phyloP scores from a whole-genome alignment of 495 filamentous ascomycete genomes.

The Thermothielavioides terrestris region DNA sequence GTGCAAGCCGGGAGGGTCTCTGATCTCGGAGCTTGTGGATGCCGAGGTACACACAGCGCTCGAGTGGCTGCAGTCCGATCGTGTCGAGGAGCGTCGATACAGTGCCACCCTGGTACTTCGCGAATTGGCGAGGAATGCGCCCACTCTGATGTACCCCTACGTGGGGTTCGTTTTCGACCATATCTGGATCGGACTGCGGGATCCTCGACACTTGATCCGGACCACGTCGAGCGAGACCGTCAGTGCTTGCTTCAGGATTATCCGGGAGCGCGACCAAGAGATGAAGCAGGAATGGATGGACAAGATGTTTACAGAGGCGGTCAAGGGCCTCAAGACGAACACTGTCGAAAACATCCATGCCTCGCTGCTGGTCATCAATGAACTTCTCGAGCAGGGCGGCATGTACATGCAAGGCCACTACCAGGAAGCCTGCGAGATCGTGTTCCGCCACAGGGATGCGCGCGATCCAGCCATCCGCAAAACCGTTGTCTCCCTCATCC shows the following conservation, averaged over 20 bases:
- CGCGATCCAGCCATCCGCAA: conserved; percentile 77
- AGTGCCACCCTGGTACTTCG: conserved; percentile 83
- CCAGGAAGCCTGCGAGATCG: conserved; percentile 79
- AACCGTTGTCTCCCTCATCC: conserved; percentile 82
- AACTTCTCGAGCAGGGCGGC: conserved; percentile 81
- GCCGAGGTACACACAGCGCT: conserved; percentile 90
- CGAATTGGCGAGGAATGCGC: conserved; percentile 82
- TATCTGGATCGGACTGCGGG: conserved; percentile 88
- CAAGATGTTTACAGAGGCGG: conserved; percentile 75
- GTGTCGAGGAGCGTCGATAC: conserved; percentile 84
- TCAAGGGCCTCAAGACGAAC: conserved; percentile 64
- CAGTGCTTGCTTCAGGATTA: conserved; percentile 88
- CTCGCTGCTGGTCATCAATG: conserved; percentile 81
- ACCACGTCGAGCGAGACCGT: conserved; percentile 85
- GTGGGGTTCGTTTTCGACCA: conserved; percentile 85
- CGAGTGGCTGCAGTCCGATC: conserved; percentile 93
- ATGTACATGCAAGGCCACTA: conserved; percentile 98
- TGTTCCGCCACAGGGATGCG: conserved; percentile 83
- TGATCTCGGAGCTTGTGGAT: conserved; percentile 94
- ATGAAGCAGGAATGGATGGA: conserved; percentile 80
- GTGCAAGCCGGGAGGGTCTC: conserved; percentile 82
- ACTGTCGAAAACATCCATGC: conserved; percentile 84
- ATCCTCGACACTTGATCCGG: conserved; percentile 81
- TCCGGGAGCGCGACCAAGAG: conserved; percentile 75
- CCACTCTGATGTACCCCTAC: conserved; percentile 86